Conservation (phyloP, 2,329 filamentous ascomycete species). For the Aspergillus fructus region DNA sequence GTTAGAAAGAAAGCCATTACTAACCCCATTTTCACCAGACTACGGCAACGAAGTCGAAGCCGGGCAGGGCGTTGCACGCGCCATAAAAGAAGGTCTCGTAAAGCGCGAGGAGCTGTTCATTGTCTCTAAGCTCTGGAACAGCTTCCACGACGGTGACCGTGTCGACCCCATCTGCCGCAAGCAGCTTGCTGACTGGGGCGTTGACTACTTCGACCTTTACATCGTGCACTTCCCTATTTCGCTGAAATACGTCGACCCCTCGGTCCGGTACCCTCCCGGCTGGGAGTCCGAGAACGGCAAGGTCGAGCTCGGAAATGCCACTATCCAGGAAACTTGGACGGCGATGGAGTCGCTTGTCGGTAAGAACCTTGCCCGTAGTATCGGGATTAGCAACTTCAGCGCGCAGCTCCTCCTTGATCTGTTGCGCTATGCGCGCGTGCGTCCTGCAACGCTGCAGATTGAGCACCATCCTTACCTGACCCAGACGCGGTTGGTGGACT, state of each 20-base stretch:
- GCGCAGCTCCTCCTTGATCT: conserved; percentile 74
- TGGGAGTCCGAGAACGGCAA: conserved; percentile 67
- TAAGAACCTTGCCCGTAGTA: conserved; percentile 66
- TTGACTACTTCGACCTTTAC: conserved; percentile 90
- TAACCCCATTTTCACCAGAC: conserved; percentile 48
- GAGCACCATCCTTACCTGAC: conserved; percentile 89
- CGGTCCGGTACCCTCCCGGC: conserved; percentile 74
- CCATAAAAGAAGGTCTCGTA: conserved; percentile 77
- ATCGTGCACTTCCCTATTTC: conserved; percentile 87
- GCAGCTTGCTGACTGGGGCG: conserved; percentile 76
- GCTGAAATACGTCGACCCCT: conserved; percentile 79
- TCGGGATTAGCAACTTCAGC: conserved; percentile 84
- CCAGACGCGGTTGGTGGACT: conserved; percentile 68
- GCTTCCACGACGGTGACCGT: conserved; percentile 77
- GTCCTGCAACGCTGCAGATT: conserved; percentile 77
- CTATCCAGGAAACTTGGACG: conserved; percentile 77
- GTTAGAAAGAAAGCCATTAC: not conserved
- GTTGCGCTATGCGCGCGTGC: conserved; percentile 72
- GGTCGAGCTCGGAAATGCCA: conserved; percentile 65
- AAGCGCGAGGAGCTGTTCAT: conserved; percentile 88
- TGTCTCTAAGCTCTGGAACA: conserved; percentile 91
- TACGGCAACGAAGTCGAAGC: conserved; percentile 81
- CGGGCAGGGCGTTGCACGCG: conserved; percentile 73
- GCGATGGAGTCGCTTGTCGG: conserved; percentile 76
- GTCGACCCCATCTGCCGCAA: conserved; percentile 74